These are phyloP conservation scores for Aspergillus homomorphus DNA, from an alignment of 495 filamentous ascomycete genomes.

Conservation along the genomic window DNA sequence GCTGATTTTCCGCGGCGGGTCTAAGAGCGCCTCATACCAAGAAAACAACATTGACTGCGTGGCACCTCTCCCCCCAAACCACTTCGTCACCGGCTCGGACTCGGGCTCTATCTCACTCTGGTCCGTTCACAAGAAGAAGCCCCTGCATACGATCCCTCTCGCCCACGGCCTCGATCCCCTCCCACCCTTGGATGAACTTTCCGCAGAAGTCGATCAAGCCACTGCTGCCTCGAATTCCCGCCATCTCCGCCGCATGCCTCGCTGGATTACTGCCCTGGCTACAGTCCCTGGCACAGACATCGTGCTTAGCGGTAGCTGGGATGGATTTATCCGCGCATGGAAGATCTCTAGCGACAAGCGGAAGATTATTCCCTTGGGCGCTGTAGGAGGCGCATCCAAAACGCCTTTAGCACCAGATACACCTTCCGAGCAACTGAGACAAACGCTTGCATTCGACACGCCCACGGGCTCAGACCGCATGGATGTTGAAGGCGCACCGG, in stretches of 20 bases:
- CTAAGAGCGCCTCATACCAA: constrained; percentile 50
- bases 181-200: constrained; percentile 63
- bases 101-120: constrained; percentile 85
- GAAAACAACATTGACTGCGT: constrained; percentile 90
- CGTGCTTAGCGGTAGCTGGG: constrained; percentile 88
- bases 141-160: constrained; percentile 71
- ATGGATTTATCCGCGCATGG: constrained; percentile 86
- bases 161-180: constrained; percentile 78
- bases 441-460: constrained; percentile 30
- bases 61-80: constrained; percentile 81
- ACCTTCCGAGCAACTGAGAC: constrained; percentile 39
- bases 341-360: constrained; percentile 77
- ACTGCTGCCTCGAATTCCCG: constrained; percentile 54
- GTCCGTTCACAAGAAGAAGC: constrained; percentile 91
- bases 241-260: constrained; percentile 50
- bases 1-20: constrained; percentile 88
- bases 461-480: constrained; percentile 22
- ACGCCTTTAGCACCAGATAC: constrained; percentile 26
- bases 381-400: constrained; percentile 47
- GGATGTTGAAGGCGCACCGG: constrained; percentile 19
- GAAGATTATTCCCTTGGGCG: constrained; percentile 67
- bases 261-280: constrained; percentile 86
- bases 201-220: constrained; percentile 62
- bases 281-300: constrained; percentile 85
- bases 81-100: constrained; percentile 91